A percentile compares a stretch with the other conserved stretches of the same genome.
These are phyloP conservation scores for Chrysosporium keratinophilum DNA, from an alignment of 2,329 filamentous ascomycete genomes.

Conservation along the genomic window DNA sequence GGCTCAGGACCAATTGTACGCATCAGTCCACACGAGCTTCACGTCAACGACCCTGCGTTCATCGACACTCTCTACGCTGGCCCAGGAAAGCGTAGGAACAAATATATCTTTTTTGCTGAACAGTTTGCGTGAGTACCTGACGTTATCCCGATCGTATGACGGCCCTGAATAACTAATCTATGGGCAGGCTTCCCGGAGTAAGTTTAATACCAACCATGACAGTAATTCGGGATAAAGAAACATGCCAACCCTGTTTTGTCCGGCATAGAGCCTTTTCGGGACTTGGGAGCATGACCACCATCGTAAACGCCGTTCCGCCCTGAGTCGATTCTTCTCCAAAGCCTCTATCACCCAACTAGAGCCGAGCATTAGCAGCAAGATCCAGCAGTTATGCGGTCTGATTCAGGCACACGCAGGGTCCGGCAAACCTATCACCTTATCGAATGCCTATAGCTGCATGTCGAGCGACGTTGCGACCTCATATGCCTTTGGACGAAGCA, in stretches of 20 bases:
- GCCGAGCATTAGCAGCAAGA: constrained; percentile 15
- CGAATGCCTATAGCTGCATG: constrained; percentile 13
- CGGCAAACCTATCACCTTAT: constrained; percentile 12
- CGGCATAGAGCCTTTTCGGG: constrained; percentile 21
- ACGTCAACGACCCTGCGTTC: constrained; percentile 20
- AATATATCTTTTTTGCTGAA: constrained; percentile 18
- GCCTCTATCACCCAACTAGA: constrained; percentile 17
- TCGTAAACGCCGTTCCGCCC: constrained; percentile 21
- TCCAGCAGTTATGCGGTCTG: constrained; percentile 14
- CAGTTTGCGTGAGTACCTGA: constrained; percentile 17
- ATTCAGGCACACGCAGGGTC: constrained; percentile 5
- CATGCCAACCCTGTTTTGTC: not conserved
- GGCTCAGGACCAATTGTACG: constrained; percentile 20
- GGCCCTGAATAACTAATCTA: not conserved
- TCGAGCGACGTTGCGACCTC: constrained; percentile 40
- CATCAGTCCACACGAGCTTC: constrained; percentile 21
- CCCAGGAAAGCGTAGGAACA: constrained; percentile 17
- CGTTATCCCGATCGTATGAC: not conserved
- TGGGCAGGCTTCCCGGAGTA: not conserved
- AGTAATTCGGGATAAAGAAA: not conserved
- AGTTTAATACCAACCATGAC: not conserved
- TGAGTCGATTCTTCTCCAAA: constrained; percentile 24
- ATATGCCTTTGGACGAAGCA: constrained; percentile 26
- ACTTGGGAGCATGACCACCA: constrained; percentile 22
- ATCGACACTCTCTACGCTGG: constrained; percentile 19